Base-by-base conservation (phyloP, 306 rosid species). In the Lathyrus aphaca region DNA sequence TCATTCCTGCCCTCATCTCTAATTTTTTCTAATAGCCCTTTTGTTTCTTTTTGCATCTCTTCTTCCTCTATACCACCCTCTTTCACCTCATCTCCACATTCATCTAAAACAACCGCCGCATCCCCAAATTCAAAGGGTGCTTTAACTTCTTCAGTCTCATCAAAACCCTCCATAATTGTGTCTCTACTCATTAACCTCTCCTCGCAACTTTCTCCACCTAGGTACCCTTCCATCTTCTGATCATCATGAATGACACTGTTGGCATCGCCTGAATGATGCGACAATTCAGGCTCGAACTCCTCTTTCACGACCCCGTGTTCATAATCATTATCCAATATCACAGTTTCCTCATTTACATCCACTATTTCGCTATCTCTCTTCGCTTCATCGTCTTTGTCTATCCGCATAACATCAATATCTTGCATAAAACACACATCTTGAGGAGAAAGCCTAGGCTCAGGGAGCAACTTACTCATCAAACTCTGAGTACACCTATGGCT, bases 381-480 rank as follows among this genome's bases (percentile, higher is more conserved):
- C 18, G 3, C 32, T 45, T 72, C 75, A 73, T 66, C 65, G 53
- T 76, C 80, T 55, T 51, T 60, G 19, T 18, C 14, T 13, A 15
- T 30, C 38, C 15, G 6, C 21, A 10, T n/a, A 53, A 45, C 38
- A 48, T 60, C 64, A 68, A 44, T 10, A 50, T 66, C 56, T 68
- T 55, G 82, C 29, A 32, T 57, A 37, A 61, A 69, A 55, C 64
- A 58, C 45, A 2, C 50, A 6, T 21, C 67, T 64, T 77, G 37
- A 37, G 19, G 2, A 17, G 27, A 17, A 50, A 60, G 66, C 1
- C 55, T 51, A 64, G 86, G 84, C 14, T 30, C 59, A 3, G 95
- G 96, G 6, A 94, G 85, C 72, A 91, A 72, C 73, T 64, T 82
- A 25, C 77, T 80, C 98, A 90, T 85, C 10, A 94, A 48, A 56